Conservation (phyloP, 306 rosid genomes). For the Coriaria nepalensis region DNA sequence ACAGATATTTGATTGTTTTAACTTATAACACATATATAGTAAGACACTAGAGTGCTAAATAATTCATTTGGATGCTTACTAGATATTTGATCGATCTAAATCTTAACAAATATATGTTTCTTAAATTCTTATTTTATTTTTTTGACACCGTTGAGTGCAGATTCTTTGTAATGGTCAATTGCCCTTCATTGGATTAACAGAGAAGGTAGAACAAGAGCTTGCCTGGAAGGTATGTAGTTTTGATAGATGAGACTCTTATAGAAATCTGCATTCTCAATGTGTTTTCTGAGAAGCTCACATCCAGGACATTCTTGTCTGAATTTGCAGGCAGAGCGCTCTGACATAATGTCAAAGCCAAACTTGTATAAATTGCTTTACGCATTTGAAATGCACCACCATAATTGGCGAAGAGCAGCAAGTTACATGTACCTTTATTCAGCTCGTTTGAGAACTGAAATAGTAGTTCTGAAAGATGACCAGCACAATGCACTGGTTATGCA, state of each 20-base stretch:
- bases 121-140: background rate
- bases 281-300: slow-evolving; percentile 4
- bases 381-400: slow-evolving; percentile 77
- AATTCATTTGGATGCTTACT: no score
- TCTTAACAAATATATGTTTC: no score
- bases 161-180: slow-evolving; percentile 79
- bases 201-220: slow-evolving; percentile 97
- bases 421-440: slow-evolving; percentile 65
- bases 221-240: slow-evolving; percentile 65
- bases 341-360: slow-evolving; percentile 74
- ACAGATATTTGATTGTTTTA: no score
- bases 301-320: slow-evolving; percentile 15
- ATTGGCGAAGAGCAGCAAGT: slow-evolving; percentile 81
- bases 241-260: slow-evolving; percentile 3
- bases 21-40: no score
- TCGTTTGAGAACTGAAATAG: slow-evolving; percentile 60
- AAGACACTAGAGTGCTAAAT: no score
- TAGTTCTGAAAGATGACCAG: slow-evolving; percentile 42
- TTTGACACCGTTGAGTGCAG: slow-evolving; percentile 23
- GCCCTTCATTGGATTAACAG: slow-evolving; percentile 80
- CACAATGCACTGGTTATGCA: slow-evolving; percentile 45
- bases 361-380: slow-evolving; percentile 87
- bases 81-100: no score
- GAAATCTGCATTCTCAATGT: slow-evolving; percentile 12
- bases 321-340: slow-evolving; percentile 80